Base-by-base conservation (phyloP, 2,329 filamentous ascomycete species). In the Apiospora malaysiana region DNA sequence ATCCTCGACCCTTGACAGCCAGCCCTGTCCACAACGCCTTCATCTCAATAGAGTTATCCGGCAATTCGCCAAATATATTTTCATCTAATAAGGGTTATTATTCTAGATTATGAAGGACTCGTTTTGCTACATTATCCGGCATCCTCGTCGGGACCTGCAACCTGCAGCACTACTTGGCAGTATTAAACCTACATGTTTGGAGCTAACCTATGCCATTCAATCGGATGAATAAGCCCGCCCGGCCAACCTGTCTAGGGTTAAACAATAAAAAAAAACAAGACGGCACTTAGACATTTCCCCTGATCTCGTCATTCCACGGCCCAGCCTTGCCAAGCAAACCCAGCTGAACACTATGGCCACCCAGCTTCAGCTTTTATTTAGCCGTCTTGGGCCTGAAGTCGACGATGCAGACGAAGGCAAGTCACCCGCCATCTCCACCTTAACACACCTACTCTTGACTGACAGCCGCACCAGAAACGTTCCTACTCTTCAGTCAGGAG, bases 401-500 rank as follows among this genome's bases (percentile, higher is more conserved):
- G 78, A 83, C 32, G 86, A 88, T 72, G 78, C 83, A 1, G 85
- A 87, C 73, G 85, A 88, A 82, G 85, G 86, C 81, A 74, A 73
- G 72, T 72, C 37, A 56, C 23, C 10, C 4, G 12, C 25, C 18
- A 32, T n/a, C 43, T 8, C 27, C 23, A 32, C 23, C 42, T 16
- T 70, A 42, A 43, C 65, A 69, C 70, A 72, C 70, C 74, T 32
- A 14, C 46, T 25, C 66, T 70, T 72, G 68, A 71, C 65, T 7
- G 25, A 23, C 6, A 18, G 40, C 27, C 40, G 25, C 67, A 18
- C 66, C 70, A 97, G 95, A 98, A 83, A 93, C 94, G 5, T 98
- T 97, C 78, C 83, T 95, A 47, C 87, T 98, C 70, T 98, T 97
- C 84, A 92, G 94, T 59, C 90, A 92, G 78, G 83, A 89, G 23